Evolutionary conservation across 192 early-diverging fungal genomes (phyloP).

Genomic region (Entophlyctis luteolus): DNA sequence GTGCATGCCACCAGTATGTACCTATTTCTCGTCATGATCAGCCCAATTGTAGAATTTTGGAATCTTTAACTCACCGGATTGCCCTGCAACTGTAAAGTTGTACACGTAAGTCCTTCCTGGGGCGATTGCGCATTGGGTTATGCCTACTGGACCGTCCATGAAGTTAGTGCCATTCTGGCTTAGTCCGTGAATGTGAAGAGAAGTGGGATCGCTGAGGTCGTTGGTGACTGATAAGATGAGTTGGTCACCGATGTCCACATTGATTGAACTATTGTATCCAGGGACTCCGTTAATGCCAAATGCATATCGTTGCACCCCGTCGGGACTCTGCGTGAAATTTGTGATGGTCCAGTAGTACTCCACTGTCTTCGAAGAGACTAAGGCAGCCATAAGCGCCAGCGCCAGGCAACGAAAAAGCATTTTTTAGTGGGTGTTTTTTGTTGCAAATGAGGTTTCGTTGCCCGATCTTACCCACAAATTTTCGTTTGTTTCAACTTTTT

Average conservation of each 20-base stretch:
- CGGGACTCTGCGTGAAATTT: background rate
- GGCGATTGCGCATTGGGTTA: conserved; percentile 49
- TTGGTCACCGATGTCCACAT: conserved; percentile 19
- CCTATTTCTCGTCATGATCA: too few species aligned
- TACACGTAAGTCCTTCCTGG: background rate
- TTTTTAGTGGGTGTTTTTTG: too few species aligned
- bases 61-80: too few species aligned
- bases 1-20: conserved; percentile 12
- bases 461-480: too few species aligned
- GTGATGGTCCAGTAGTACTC: conserved; percentile 1
- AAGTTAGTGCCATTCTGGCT: conserved; percentile 67
- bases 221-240: conserved; percentile 20
- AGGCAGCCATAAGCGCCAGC: too few species aligned
- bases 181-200: conserved; percentile 72
- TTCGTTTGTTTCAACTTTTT: too few species aligned
- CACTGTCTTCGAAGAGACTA: too few species aligned
- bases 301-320: background rate
- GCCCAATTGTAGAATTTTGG: conserved; percentile 69
- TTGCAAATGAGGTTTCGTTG: too few species aligned
- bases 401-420: too few species aligned
- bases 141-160: conserved; percentile 66
- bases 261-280: background rate
- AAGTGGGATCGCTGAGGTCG: conserved; percentile 40
- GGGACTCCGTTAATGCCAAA: background rate
- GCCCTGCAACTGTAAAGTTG: background rate